Conservation (phyloP, 2,329 filamentous ascomycete genomes). For the Penicillium sp. region DNA sequence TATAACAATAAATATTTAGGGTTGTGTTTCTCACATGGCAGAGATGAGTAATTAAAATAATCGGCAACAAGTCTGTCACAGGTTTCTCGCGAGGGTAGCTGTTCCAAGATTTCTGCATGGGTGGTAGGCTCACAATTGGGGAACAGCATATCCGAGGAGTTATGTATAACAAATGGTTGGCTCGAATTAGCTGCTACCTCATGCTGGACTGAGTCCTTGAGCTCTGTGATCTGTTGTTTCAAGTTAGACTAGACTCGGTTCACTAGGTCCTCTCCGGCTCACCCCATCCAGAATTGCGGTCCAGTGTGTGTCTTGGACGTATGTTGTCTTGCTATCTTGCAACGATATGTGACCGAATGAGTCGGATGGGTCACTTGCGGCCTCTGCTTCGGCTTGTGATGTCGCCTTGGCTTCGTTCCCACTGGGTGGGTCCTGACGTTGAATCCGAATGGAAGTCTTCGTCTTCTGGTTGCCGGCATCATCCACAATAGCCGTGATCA, state of each 20-base stretch:
- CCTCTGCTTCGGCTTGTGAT: slow-evolving; percentile 11
- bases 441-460: slow-evolving; percentile 45
- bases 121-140: neutral
- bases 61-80: slow-evolving; percentile 19
- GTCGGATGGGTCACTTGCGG: slow-evolving; percentile 9
- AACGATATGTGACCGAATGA: slow-evolving; percentile 9
- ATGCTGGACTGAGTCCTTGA: slow-evolving; percentile 11
- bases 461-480: slow-evolving; percentile 46
- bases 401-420: neutral
- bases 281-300: slow-evolving; percentile 10
- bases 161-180: neutral
- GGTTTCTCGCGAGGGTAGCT: slow-evolving; percentile 12
- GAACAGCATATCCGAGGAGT: slow-evolving; percentile 1
- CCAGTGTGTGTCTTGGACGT: slow-evolving; percentile 11
- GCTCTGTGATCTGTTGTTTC: slow-evolving; percentile 4
- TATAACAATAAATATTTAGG: neutral
- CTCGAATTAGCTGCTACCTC: neutral
- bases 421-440: neutral
- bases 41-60: slow-evolving; percentile 16
- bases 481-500: slow-evolving; percentile 59
- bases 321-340: slow-evolving; percentile 6
- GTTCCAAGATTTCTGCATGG: slow-evolving; percentile 13
- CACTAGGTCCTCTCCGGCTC: neutral
- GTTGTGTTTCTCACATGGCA: slow-evolving; percentile 1
- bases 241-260: neutral